Conservation (phyloP, 495 filamentous ascomycete genomes). For the Penicillium arizonense region DNA sequence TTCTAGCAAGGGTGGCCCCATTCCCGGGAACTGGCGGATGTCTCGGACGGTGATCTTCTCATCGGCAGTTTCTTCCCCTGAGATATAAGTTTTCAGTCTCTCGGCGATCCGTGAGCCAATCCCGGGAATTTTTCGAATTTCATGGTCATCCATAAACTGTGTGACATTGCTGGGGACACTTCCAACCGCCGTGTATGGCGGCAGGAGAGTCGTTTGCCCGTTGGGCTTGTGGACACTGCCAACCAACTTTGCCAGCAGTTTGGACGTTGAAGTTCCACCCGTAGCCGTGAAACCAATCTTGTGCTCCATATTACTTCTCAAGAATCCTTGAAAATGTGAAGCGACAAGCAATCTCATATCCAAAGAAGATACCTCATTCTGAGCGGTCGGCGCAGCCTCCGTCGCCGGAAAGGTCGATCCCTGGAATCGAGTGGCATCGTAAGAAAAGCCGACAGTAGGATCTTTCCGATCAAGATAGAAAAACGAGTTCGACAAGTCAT, state of each 20-base stretch:
- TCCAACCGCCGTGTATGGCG: conserved; percentile 46
- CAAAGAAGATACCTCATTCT: conserved; percentile 22
- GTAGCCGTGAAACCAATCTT: conserved; percentile 83
- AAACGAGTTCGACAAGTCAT: conserved; percentile 66
- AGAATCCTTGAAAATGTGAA: conserved; percentile 70
- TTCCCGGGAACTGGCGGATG: conserved; percentile 57
- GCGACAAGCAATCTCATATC: conserved; percentile 60
- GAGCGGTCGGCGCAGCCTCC: neutral
- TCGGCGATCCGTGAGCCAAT: conserved; percentile 79
- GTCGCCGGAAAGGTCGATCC: conserved; percentile 56
- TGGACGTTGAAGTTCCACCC: conserved; percentile 84
- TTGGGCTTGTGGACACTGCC: conserved; percentile 84
- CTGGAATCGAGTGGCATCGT: conserved; percentile 62
- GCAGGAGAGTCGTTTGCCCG: conserved; percentile 78
- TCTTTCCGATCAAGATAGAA: conserved; percentile 75
- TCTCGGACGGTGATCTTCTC: conserved; percentile 62
- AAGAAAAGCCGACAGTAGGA: conserved; percentile 76
- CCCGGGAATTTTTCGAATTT: conserved; percentile 80
- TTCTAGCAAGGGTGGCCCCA: conserved; percentile 60
- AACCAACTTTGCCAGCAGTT: conserved; percentile 79
- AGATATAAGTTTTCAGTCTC: conserved; percentile 61
- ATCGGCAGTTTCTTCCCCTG: conserved; percentile 44
- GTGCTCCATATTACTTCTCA: conserved; percentile 69
- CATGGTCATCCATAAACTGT: conserved; percentile 70
- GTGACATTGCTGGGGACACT: conserved; percentile 49